phyloP scores from a whole-genome alignment of 1,284 basidiomycete species.

The Marasmius sp. region DNA sequence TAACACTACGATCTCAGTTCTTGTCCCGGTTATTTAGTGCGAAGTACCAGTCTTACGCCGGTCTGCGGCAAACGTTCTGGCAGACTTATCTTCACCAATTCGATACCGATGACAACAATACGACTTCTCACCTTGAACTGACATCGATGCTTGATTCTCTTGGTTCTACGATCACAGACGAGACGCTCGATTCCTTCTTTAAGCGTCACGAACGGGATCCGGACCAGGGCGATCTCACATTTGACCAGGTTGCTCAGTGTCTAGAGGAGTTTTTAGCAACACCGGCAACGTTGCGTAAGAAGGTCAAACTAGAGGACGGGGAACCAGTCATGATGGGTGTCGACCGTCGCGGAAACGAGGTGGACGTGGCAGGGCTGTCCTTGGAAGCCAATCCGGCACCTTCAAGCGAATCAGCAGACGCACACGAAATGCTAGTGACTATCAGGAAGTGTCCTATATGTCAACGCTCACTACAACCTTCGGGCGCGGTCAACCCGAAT shows the following conservation, averaged over 20 bases:
- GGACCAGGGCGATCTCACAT: slow-evolving; percentile 71
- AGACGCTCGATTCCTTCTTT: slow-evolving; percentile 85
- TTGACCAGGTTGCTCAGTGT: slow-evolving; percentile 78
- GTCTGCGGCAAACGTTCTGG: slow-evolving; percentile 91
- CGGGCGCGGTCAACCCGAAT: background rate
- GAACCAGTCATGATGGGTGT: slow-evolving; percentile 28
- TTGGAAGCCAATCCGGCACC: background rate
- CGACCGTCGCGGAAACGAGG: background rate
- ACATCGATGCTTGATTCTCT: slow-evolving; percentile 96
- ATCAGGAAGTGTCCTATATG: background rate
- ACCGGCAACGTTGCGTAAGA: slow-evolving; percentile 31
- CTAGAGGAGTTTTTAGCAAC: slow-evolving; percentile 60
- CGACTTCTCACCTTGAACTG: slow-evolving; percentile 83
- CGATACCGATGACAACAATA: slow-evolving; percentile 83
- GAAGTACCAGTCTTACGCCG: slow-evolving; percentile 93
- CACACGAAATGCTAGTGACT: background rate
- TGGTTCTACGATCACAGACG: slow-evolving; percentile 84
- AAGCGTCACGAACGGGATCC: slow-evolving; percentile 67
- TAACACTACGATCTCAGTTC: slow-evolving; percentile 14
- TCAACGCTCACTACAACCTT: background rate
- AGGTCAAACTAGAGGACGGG: slow-evolving; percentile 51
- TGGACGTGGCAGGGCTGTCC: background rate
- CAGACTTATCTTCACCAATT: slow-evolving; percentile 88
- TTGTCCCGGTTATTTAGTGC: slow-evolving; percentile 48
- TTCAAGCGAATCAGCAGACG: background rate